A percentile compares a stretch with the other conserved stretches of the same genome.
Evolutionary conservation across 2,329 filamentous ascomycete species (phyloP).

Genomic region (Colletotrichum cuscutae): DNA sequence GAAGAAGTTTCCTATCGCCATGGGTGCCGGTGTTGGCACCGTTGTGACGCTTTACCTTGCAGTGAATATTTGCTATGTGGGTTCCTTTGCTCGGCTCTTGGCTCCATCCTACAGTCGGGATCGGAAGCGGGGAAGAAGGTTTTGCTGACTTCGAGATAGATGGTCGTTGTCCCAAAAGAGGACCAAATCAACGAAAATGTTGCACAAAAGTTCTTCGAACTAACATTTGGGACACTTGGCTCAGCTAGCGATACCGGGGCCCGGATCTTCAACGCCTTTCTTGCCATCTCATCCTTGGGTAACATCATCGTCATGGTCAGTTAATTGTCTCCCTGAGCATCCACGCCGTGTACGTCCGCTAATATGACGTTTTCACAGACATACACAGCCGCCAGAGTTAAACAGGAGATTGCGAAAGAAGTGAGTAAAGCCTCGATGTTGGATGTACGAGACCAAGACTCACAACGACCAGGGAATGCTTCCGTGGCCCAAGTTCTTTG

Average conservation of each 20-base stretch:
- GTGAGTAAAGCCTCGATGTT: background rate
- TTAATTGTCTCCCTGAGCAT: background rate
- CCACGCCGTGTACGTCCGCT: too few relatives aligned
- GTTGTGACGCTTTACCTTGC: conserved; percentile 48
- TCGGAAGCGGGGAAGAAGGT: too few relatives aligned
- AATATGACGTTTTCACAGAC: conserved; percentile 44
- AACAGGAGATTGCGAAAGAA: conserved; percentile 70
- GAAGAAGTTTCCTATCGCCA: conserved; percentile 46
- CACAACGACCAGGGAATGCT: conserved; percentile 53
- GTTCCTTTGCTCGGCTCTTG: conserved; percentile 40
- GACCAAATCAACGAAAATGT: conserved; percentile 39
- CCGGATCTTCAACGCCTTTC: conserved; percentile 57
- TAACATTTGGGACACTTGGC: conserved; percentile 43
- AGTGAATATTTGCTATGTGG: conserved; percentile 50
- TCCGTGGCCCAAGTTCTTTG: conserved; percentile 61
- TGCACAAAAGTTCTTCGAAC: conserved; percentile 47
- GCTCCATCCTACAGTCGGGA: too few relatives aligned
- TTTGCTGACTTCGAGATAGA: conserved; percentile 48
- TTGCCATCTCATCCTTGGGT: conserved; percentile 64
- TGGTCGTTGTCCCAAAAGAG: conserved; percentile 48
- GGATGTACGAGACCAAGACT: background rate
- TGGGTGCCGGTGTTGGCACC: conserved; percentile 42
- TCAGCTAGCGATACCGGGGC: conserved; percentile 39
- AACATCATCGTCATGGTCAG: conserved; percentile 63
- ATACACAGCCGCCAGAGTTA: conserved; percentile 64